Evolutionary conservation across 306 rosid species (phyloP).

Genomic region (Hippophae gyantsensis): DNA sequence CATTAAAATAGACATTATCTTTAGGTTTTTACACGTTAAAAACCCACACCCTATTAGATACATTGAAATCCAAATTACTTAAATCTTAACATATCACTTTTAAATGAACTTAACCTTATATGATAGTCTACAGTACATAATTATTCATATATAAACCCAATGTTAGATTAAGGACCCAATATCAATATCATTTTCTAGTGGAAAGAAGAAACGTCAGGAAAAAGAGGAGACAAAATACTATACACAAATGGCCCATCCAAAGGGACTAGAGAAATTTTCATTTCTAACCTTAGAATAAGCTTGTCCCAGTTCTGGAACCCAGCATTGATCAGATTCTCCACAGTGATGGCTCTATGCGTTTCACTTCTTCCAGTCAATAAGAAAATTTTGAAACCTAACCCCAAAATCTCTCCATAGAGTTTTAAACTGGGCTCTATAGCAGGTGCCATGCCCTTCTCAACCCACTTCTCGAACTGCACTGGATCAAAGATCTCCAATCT

Average conservation of each 20-base stretch:
- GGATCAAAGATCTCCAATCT: slow-evolving; percentile 58
- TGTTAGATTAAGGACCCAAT: too few species aligned
- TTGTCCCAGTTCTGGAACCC: slow-evolving; percentile 71
- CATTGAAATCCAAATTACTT: too few species aligned
- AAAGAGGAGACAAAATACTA: too few species aligned
- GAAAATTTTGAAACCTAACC: slow-evolving; percentile 65
- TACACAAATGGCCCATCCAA: neutral
- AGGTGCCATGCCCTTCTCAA: slow-evolving; percentile 53
- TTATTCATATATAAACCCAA: too few species aligned
- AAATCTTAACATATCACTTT: too few species aligned
- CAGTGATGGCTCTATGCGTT: slow-evolving; percentile 44
- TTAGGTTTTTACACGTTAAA: too few species aligned
- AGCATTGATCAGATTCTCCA: slow-evolving; percentile 57
- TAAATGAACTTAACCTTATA: too few species aligned
- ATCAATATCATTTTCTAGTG: too few species aligned
- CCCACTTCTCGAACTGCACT: slow-evolving; percentile 61
- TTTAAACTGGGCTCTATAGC: slow-evolving; percentile 60
- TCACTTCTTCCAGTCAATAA: slow-evolving; percentile 84
- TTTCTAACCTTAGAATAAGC: slow-evolving; percentile 65
- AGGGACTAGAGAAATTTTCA: neutral
- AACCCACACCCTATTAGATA: too few species aligned
- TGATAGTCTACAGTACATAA: too few species aligned
- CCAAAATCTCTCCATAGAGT: slow-evolving; percentile 61
- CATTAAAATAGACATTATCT: too few species aligned
- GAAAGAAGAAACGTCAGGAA: neutral